Evolutionary conservation across 2,329 filamentous ascomycete species (phyloP).

Genomic region (Scedosporium dehoogii): DNA sequence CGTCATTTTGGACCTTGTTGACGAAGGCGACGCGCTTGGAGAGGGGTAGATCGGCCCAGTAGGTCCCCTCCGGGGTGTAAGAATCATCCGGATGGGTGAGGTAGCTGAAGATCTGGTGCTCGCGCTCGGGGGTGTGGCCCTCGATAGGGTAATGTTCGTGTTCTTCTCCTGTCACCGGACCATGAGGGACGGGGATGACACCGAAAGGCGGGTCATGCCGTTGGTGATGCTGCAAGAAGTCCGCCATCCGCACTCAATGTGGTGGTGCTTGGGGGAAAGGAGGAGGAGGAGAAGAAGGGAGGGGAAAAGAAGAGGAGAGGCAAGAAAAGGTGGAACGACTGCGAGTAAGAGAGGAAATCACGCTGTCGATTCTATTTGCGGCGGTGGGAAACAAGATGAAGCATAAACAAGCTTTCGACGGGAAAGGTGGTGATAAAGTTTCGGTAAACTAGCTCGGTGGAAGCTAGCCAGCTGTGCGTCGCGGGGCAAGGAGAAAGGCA

Average conservation of each 20-base stretch:
- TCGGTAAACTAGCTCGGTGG: too few species aligned
- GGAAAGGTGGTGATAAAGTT: too few species aligned
- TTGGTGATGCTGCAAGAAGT: conserved; percentile 24
- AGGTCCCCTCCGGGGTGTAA: conserved; percentile 71
- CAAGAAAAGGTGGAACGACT: not conserved
- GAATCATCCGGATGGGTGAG: conserved; percentile 82
- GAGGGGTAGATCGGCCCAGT: conserved; percentile 84
- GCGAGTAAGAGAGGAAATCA: not conserved
- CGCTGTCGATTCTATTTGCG: not conserved
- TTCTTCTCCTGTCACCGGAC: conserved; percentile 38
- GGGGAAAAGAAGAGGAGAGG: not conserved
- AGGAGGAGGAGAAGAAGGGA: not conserved
- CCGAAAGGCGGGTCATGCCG: conserved; percentile 34
- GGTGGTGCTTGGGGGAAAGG: not conserved
- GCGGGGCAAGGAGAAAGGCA: not conserved
- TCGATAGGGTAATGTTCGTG: conserved; percentile 33
- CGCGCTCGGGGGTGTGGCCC: conserved; percentile 34
- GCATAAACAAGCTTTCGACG: too few species aligned
- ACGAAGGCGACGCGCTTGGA: conserved; percentile 66
- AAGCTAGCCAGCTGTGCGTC: too few species aligned
- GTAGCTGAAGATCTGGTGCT: conserved; percentile 59
- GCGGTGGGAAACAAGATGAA: too few species aligned
- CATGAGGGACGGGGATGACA: conserved; percentile 46
- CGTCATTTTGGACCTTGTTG: conserved; percentile 58
- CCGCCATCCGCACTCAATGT: conserved; percentile 18